Evolutionary conservation across 371 early-diverging fungal species (phyloP).

Genomic region (Syncephalastrum sp.): DNA sequence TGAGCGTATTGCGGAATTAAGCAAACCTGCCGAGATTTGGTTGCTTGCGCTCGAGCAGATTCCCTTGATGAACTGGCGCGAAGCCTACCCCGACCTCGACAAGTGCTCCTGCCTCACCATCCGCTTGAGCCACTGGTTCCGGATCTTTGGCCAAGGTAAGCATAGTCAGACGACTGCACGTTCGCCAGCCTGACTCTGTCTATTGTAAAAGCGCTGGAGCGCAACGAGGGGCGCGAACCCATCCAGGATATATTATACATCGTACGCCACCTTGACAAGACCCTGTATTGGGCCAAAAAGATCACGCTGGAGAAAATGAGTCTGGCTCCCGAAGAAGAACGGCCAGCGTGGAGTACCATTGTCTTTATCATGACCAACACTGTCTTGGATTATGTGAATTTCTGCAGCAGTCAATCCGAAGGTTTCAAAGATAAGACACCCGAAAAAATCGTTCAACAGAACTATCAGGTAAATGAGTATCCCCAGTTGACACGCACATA

Average conservation of each 20-base stretch:
- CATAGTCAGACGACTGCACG: not conserved
- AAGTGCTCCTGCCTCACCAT: conserved; percentile 3
- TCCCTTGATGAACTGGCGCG: conserved; percentile 10
- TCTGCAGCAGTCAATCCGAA: conserved; percentile 2
- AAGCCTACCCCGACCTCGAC: conserved; percentile 4
- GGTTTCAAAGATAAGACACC: conserved; percentile 1
- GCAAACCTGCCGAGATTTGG: conserved; percentile 6
- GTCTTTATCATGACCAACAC: conserved; percentile 8
- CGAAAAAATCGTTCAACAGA: not conserved
- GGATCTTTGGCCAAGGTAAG: conserved; percentile 13
- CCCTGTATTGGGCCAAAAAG: conserved; percentile 5
- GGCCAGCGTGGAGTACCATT: conserved; percentile 12
- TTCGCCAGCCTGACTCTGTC: too few relatives aligned
- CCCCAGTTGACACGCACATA: not conserved
- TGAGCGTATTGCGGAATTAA: not conserved
- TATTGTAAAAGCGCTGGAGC: not conserved
- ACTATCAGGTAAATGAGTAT: not conserved
- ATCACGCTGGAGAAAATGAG: conserved; percentile 7
- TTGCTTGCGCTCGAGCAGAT: conserved; percentile 13
- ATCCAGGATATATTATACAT: conserved; percentile 4
- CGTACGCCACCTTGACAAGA: conserved; percentile 1
- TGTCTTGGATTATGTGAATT: conserved; percentile 11
- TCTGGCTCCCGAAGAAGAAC: conserved; percentile 4
- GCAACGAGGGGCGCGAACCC: not conserved
- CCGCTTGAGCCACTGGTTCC: conserved; percentile 6